Evolutionary conservation across 2,329 filamentous ascomycete species (phyloP), one percentile per base, ranked within the genome.

Genomic region (Xylaria digitata): DNA sequence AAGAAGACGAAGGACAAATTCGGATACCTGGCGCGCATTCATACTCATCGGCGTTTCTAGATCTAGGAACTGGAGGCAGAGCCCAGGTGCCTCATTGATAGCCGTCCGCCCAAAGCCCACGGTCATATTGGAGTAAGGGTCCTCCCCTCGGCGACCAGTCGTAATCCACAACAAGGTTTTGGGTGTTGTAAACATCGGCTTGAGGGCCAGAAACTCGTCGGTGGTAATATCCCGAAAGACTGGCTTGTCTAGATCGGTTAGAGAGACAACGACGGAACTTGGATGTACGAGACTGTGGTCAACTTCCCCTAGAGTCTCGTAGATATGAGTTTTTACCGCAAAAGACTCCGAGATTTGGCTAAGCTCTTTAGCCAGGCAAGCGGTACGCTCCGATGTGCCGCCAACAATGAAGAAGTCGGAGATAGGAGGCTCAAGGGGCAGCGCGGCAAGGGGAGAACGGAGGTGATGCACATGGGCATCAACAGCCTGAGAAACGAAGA

Each of bases 101-200:
- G 59, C 66, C 2, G 61, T 43, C 8, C 68, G 58, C 1, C 63
- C 59, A 26, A 71, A 40, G 42, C 70, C 70, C 2, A 68, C 30
- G 2, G 30, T 61, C 68, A 70, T 65, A 9, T 71, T 56, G 11
- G 50, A 32, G 43, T 57, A 63, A 2, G 64, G 64, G 1, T 64
- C 42, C 6, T 55, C 32, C 19, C 19, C 64, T 5, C 57, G 34
- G 3, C 64, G 58, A 5, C 68, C 66, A n/a, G 48, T 66, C 1
- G 68, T 72, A 1, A 70, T 26, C 70, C 68, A 72, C 1, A 72
- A 50, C 11, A 72, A 9, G 2, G 56, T 67, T 34, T 63, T 65
- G 3, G 32, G 64, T 1, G 56, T 50, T n/a, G 53, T 17, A 8
- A 59, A 49, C 15, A 56, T 19, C 19, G 2, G 34, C 30, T 49